These are phyloP conservation scores for Tribonema minus DNA, from an alignment of 108 stramenopile genomes.

Conservation along the genomic window DNA sequence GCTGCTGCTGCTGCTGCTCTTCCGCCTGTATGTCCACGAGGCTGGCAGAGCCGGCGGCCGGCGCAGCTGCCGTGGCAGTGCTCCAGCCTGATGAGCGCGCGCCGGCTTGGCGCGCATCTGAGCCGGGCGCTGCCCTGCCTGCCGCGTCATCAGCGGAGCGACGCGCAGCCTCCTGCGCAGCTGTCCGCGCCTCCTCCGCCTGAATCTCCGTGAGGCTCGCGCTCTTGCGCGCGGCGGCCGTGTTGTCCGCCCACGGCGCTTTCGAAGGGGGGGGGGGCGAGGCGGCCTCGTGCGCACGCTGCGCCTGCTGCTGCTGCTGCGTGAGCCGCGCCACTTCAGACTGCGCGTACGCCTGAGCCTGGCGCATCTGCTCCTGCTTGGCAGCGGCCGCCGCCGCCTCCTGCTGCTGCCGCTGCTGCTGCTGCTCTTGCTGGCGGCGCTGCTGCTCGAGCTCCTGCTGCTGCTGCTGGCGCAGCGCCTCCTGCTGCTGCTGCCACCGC, in stretches of 20 bases:
- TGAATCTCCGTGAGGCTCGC: conserved; percentile 24
- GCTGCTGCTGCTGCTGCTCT: not conserved
- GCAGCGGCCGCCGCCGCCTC: not conserved
- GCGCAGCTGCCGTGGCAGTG: too few relatives aligned
- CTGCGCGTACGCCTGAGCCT: too few relatives aligned
- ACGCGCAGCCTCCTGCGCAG: too few relatives aligned
- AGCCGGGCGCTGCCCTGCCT: too few relatives aligned
- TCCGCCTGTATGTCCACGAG: not conserved
- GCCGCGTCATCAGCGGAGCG: too few relatives aligned
- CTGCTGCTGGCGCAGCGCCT: not conserved
- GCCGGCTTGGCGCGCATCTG: too few relatives aligned
- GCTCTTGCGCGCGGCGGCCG: not conserved
- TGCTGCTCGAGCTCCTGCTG: conserved; percentile 1
- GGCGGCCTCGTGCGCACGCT: not conserved
- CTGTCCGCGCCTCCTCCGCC: not conserved
- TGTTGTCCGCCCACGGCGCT: not conserved
- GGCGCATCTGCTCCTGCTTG: conserved; percentile 6
- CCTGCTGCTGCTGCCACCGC: not conserved
- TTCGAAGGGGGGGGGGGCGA: not conserved
- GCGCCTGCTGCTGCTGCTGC: conserved; percentile 2
- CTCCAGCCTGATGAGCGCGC: too few relatives aligned
- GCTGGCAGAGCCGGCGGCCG: too few relatives aligned
- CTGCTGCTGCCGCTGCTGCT: conserved; percentile 16
- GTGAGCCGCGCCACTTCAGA: too few relatives aligned
- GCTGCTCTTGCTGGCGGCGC: too few relatives aligned